phyloP scores from a whole-genome alignment of 2,329 filamentous ascomycete species.

The Aureobasidium lini region DNA sequence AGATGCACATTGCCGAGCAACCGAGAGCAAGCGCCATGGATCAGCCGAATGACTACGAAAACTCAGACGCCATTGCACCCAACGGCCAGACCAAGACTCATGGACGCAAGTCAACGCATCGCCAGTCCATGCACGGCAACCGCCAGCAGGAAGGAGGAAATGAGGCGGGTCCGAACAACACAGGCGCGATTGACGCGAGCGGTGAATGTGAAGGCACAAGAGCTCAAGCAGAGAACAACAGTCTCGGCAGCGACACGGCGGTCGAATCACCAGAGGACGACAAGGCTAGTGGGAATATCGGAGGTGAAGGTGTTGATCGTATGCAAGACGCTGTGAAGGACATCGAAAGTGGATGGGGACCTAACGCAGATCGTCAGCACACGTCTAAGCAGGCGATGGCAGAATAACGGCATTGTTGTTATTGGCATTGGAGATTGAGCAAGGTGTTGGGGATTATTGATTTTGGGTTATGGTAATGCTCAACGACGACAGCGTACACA shows the following conservation, averaged over 20 bases:
- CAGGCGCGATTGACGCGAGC: constrained; percentile 6
- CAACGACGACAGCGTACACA: not conserved
- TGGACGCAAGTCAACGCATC: not conserved
- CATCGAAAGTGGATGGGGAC: not conserved
- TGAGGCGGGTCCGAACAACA: not conserved
- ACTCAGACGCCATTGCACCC: not conserved
- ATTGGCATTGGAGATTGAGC: not conserved
- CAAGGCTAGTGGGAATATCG: not conserved
- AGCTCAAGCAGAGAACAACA: not conserved
- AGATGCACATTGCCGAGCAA: constrained; percentile 22
- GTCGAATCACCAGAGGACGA: not conserved
- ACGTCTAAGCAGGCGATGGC: constrained; percentile 1
- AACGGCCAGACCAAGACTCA: not conserved
- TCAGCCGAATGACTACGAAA: constrained; percentile 15
- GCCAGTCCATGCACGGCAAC: constrained; percentile 2
- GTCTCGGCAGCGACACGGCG: constrained; percentile 1
- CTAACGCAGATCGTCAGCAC: constrained; percentile 3
- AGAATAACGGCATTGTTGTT: not conserved
- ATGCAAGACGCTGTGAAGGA: not conserved
- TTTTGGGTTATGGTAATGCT: not conserved
- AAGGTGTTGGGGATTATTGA: not conserved
- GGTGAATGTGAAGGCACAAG: not conserved
- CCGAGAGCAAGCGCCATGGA: constrained; percentile 24
- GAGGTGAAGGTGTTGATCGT: not conserved
- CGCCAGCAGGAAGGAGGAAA: not conserved